These are phyloP conservation scores for Arctium minus DNA, from an alignment of 129 eudicot genomes.

Conservation along the genomic window DNA sequence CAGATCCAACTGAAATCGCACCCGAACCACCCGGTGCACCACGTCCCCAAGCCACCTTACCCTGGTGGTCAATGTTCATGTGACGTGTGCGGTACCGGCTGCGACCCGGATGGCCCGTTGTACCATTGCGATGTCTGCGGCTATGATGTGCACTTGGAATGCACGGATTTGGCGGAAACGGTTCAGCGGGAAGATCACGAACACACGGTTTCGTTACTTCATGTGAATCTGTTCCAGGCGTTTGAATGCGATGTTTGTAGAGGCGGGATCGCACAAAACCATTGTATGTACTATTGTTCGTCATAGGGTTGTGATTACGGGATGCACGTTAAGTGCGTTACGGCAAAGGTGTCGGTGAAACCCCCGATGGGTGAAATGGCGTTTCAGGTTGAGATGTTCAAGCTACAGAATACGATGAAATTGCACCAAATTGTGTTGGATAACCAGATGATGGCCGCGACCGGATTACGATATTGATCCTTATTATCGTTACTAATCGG, in stretches of 20 bases:
- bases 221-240: background rate
- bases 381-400: constrained; percentile 12
- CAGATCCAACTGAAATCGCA: constrained; percentile 16
- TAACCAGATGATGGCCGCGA: background rate
- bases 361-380: constrained; percentile 1
- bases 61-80: background rate
- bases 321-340: constrained; percentile 19
- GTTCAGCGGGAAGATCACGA: constrained; percentile 1
- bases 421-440: constrained; percentile 8
- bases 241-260: constrained; percentile 20
- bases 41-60: constrained; percentile 1
- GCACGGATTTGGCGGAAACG: constrained; percentile 11
- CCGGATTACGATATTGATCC: background rate
- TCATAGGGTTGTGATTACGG: constrained; percentile 18
- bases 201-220: constrained; percentile 12
- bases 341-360: background rate
- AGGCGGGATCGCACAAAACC: background rate
- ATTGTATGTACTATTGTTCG: constrained; percentile 20
- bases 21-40: constrained; percentile 1
- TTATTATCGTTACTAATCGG: background rate
- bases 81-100: constrained; percentile 17
- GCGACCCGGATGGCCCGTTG: background rate
- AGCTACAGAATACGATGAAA: constrained; percentile 5
- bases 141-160: constrained; percentile 12
- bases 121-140: constrained; percentile 11